phyloP scores from a whole-genome alignment of 2,329 filamentous ascomycete genomes.

The Zalaria sp. region DNA sequence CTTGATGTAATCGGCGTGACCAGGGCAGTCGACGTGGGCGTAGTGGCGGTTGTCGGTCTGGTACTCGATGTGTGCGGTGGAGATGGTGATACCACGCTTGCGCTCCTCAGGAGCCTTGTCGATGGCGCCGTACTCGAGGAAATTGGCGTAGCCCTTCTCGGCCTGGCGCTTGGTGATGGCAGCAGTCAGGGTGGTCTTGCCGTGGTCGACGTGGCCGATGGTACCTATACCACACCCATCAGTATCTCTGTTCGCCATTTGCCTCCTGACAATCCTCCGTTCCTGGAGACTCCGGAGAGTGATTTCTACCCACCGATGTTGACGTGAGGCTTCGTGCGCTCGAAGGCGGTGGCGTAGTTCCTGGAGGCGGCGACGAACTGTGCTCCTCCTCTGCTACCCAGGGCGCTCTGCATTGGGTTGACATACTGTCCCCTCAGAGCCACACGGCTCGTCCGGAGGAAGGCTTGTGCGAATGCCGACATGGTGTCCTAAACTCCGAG shows the following conservation, averaged over 20 bases:
- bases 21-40: conserved; percentile 98
- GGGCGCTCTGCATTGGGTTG: conserved; percentile 63
- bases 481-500: conserved; percentile 39
- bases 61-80: conserved; percentile 97
- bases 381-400: conserved; percentile 48
- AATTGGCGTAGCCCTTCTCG: conserved; percentile 84
- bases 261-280: neutral
- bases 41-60: conserved; percentile 89
- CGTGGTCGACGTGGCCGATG: conserved; percentile 86
- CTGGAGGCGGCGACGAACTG: conserved; percentile 46
- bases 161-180: conserved; percentile 98
- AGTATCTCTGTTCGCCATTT: neutral
- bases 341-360: conserved; percentile 52
- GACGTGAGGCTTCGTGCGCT: conserved; percentile 91
- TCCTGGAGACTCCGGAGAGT: neutral
- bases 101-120: conserved; percentile 99
- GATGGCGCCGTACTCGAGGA: conserved; percentile 94
- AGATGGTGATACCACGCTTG: conserved; percentile 99
- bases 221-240: conserved; percentile 47
- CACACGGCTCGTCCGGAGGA: conserved; percentile 68
- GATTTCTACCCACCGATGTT: conserved; percentile 67
- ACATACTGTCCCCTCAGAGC: conserved; percentile 54
- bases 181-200: conserved; percentile 87
- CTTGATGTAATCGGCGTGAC: conserved; percentile 99
- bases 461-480: conserved; percentile 69